Conservation (phyloP, 148 eudicot genomes). For the Limonium bicolor region DNA sequence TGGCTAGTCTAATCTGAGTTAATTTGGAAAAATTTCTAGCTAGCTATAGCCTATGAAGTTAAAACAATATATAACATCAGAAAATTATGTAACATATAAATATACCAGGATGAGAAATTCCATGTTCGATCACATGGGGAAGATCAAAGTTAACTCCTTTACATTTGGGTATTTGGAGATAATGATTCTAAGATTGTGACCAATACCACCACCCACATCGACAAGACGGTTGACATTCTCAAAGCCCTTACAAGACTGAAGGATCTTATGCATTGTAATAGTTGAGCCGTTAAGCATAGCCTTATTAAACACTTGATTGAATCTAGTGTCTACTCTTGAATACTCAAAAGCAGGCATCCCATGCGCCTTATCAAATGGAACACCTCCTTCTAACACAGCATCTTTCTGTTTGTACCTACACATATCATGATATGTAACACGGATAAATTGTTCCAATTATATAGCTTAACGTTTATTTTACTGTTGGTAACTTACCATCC, state of each 20-base stretch:
- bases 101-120: slow-evolving; percentile 17
- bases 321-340: slow-evolving; percentile 2
- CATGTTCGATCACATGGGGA: slow-evolving; percentile 15
- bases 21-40: too few species aligned
- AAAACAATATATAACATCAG: too few species aligned
- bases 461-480: too few species aligned
- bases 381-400: slow-evolving; percentile 11
- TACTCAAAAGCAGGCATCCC: slow-evolving; percentile 8
- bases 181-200: slow-evolving; percentile 9
- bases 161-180: slow-evolving; percentile 9
- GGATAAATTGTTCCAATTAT: too few species aligned
- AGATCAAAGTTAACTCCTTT: slow-evolving; percentile 13
- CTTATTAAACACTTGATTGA: slow-evolving; percentile 4
- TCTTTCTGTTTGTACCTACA: slow-evolving; percentile 7
- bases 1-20: too few species aligned
- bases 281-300: slow-evolving; percentile 10
- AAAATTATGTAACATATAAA: neutral
- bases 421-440: neutral
- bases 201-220: slow-evolving; percentile 14
- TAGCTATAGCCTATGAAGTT: too few species aligned
- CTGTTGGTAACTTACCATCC: slow-evolving; percentile 31
- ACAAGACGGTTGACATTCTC: slow-evolving; percentile 3
- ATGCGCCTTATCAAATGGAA: slow-evolving; percentile 5
- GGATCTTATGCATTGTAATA: slow-evolving; percentile 5
- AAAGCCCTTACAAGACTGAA: slow-evolving; percentile 6